Evolutionary conservation across 768 basidiomycete species (phyloP).

Genomic region (Piloderma croceum): DNA sequence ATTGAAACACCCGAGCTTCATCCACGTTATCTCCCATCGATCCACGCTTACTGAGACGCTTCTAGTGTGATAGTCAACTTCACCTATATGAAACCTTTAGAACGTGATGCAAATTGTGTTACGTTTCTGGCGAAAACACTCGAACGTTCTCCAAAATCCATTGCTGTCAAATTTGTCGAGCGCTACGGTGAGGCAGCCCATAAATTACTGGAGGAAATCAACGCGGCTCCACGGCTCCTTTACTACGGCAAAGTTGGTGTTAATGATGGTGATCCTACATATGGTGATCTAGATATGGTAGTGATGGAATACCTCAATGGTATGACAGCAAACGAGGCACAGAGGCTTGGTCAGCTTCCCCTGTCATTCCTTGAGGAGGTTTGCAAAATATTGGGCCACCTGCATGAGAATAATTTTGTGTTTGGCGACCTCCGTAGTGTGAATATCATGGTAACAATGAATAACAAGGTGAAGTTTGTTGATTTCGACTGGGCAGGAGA

Average conservation of each 20-base stretch:
- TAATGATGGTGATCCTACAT: conserved; percentile 5
- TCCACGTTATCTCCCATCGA: conserved; percentile 17
- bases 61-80: conserved; percentile 9
- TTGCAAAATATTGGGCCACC: conserved; percentile 8
- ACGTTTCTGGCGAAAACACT: conserved; percentile 17
- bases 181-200: conserved; percentile 30
- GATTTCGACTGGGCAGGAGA: conserved; percentile 38
- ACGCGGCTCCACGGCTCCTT: conserved; percentile 23
- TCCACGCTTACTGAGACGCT: conserved; percentile 1
- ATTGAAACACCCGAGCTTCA: neutral
- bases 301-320: conserved; percentile 34
- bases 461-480: conserved; percentile 22
- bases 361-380: conserved; percentile 16
- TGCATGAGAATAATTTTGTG: conserved; percentile 30
- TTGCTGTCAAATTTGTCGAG: conserved; percentile 35
- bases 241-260: conserved; percentile 23
- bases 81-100: conserved; percentile 17
- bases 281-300: conserved; percentile 26
- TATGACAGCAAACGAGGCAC: neutral
- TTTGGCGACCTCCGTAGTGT: conserved; percentile 32
- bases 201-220: conserved; percentile 17
- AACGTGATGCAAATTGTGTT: conserved; percentile 14
- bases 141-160: neutral
- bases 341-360: conserved; percentile 7
- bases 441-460: conserved; percentile 27